Evolutionary conservation across 1,284 basidiomycete genomes (phyloP), one percentile per base, ranked within the genome.

Genomic region (Calocybe gambosa): DNA sequence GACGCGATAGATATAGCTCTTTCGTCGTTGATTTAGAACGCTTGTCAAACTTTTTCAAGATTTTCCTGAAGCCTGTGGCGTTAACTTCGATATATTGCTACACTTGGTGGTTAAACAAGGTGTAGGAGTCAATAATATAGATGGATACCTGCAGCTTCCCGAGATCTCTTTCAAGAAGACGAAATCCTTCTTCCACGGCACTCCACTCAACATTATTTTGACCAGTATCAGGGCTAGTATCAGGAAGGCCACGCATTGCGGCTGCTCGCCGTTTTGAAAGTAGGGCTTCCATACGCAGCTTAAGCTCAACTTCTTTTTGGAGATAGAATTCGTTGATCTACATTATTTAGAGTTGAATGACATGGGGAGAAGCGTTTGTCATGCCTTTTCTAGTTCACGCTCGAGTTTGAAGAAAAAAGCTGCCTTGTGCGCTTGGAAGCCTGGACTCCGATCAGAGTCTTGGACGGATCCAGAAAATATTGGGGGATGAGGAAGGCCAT

Each of bases 281-380:
- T 13, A 99, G 74, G 0, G 93, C 96, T 57, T 95, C 85, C 49
- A 99, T 82, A 42, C 93, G 80, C 52, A 95, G 68, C 62, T 92
- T 93, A 43, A 99, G 80, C 58, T 98, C 93, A 9, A 93, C 89
- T 66, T 99, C 96, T 67, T 96, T 97, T 67, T 95, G 91, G 41
- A 99, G 79, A 68, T 99, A 99, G 63, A 99, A 99, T n/a, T 85
- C 81, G 69, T 99, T 99, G 73, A 99, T 98, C 94, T 96, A 62
- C 12, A 38, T 39, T 20, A 20, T 16, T 49, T 34, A 46, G 38
- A 34, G 43, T 50, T 28, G 50, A 39, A 39, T 36, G 35, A 38
- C 41, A 13, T 43, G 21, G 15, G 21, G 28, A 15, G 37, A 28
- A 36, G 35, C 25, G 5, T 18, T 26, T 33, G 15, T 26, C 69